Evolutionary conservation across 225 moss, liverwort and hornwort species (phyloP), one percentile per base, ranked within the genome.

Genomic region (Neckera pumila): DNA sequence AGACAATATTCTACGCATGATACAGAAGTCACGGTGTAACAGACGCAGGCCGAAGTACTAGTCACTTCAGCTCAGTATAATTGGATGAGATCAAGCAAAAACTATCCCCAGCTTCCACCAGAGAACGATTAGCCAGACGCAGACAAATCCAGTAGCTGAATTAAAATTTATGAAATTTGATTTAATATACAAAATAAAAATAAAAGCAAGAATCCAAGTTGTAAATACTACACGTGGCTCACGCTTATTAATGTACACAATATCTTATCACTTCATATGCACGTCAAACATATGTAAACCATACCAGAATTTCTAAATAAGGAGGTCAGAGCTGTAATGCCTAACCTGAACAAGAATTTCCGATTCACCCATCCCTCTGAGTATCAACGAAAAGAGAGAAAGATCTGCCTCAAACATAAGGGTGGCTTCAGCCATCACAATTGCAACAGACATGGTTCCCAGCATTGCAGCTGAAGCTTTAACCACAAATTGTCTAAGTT

Each of bases 391-490:
- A 81, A 99, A 97, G 78, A 99, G 96, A 27, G 97, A 99, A 84
- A 99, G 91, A 94, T 96, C 96, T 60, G 95, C 91, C 87, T 93
- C 91, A 84, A 94, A 93, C 79, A 91, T 90, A 79, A 99, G 91
- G 31, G 96, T 96, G 20, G 97, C 99, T 93, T 99, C 99, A 59
- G 97, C 97, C 96, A 97, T 95, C 83, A 99, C 95, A 84, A 99
- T 91, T 30, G 99, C 99, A 86, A 90, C 90, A 71, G 99, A 99
- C 97, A 99, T 95, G 84, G 93, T 93, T 87, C 90, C 99, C 80
- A 99, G 86, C 79, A 89, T 84, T 70, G 87, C 96, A 87, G 99
- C 96, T 87, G 95, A 93, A 51, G 90, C 89, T 91, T 88, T 96
- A 51, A 96, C 89, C 91, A 96, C 87, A 43, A 92, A 94, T 59